Evolutionary conservation across 805 yeast genomes (phyloP), one percentile per base, ranked within the genome.

Genomic region (Ogataea salicorniae): DNA sequence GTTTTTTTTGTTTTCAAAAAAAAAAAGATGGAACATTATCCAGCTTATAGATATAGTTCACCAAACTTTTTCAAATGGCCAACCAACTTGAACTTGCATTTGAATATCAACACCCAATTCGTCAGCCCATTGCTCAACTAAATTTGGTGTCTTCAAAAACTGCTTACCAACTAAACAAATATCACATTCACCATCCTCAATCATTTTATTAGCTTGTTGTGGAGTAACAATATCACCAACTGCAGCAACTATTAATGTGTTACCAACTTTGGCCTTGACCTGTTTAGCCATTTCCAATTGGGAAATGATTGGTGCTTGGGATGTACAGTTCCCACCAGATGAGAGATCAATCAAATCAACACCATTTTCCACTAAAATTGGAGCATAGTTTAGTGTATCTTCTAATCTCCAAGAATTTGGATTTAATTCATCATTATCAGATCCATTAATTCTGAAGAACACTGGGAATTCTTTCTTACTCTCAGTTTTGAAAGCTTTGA

Each of bases 271-370:
- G 34, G 68, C 56, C 56, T 77, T 77, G 43, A 79, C 51, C 5
- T 65, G 66, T 46, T 56, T 59, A 6, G 84, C 75, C 42, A 62
- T 59, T 17, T 66, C 70, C 4, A 64, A 64, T 50, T 75, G 77
- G 48, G 62, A 52, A 2, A 73, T 75, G 22, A 60, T 57, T 20
- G 50, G 50, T 15, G 56, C 55, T 70, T 55, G 22, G 48, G 56
- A 48, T 62, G 54, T 39, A 61, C 49, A 52, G 63, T 64, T 71
- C 41, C 81, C 81, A 49, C 83, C 84, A 7, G 79, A 66, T 1
- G 83, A 77, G 39, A 75, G 69, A 56, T 81, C 86, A 35, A 81
- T 51, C 16, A 80, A 62, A 48, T 77, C 79, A 41, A 81, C 70
- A 9, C 79, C 81, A 31, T 46, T 18, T 20, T 70, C 67, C 16